These are phyloP conservation scores for Chloranthus sessilifolius DNA, from an alignment of 164 flowering plant species.

Conservation along the genomic window DNA sequence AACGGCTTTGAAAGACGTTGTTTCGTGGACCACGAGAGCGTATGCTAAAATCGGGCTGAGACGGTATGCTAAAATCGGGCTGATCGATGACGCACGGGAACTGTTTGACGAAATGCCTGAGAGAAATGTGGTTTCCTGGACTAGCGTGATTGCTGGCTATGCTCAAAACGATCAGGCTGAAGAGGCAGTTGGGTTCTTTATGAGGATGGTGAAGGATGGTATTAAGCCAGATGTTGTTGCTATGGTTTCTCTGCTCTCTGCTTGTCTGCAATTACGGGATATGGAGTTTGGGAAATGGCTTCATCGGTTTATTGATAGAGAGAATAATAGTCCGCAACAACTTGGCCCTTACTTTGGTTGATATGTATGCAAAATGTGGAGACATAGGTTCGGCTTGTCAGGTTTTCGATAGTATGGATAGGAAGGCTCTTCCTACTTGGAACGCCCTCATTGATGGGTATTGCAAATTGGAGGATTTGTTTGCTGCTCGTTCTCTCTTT, in stretches of 20 bases:
- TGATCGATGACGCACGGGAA: conserved; percentile 1
- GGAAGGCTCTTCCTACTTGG: too few species aligned
- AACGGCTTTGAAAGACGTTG: conserved; percentile 6
- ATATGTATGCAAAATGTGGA: conserved; percentile 20
- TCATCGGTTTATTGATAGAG: conserved; percentile 9
- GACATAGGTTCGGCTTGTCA: conserved; percentile 6
- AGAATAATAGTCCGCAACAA: conserved; percentile 3
- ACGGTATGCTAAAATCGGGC: conserved; percentile 10
- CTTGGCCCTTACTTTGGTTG: conserved; percentile 11
- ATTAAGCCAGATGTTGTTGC: conserved; percentile 14
- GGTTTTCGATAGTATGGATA: conserved; percentile 7
- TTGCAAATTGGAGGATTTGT: conserved; percentile 18
- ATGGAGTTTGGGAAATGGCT: conserved; percentile 11
- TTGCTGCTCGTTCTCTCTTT: too few species aligned
- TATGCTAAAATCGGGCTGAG: too few species aligned
- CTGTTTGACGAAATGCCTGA: conserved; percentile 15
- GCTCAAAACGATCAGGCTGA: conserved; percentile 1
- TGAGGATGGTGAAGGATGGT: conserved; percentile 9
- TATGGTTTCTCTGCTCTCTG: conserved; percentile 6
- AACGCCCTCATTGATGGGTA: too few species aligned
- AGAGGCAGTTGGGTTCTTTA: conserved; percentile 13
- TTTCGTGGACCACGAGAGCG: conserved; percentile 7
- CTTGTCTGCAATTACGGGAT: conserved; percentile 6
- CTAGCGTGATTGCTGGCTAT: conserved; percentile 12
- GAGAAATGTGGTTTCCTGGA: conserved; percentile 17